Conservation (phyloP, 2,329 filamentous ascomycete species). For the Fusarium chlamydosporum region DNA sequence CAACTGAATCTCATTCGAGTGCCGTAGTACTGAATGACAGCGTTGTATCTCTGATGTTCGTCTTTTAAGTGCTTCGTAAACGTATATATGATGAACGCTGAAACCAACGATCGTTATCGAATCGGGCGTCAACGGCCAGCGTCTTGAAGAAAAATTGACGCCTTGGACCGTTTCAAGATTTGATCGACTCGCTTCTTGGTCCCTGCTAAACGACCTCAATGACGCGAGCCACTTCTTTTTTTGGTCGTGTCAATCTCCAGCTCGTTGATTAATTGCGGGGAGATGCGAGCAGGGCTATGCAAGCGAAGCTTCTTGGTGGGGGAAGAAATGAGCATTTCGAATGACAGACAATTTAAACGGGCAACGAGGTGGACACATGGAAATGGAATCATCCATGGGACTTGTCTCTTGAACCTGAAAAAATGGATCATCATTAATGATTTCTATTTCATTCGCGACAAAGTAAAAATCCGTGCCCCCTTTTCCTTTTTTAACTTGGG, state of each 20-base stretch:
- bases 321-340: slow-evolving; percentile 21
- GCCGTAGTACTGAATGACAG: too few relatives aligned
- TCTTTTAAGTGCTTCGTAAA: neutral
- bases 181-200: slow-evolving; percentile 6
- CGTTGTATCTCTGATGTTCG: too few relatives aligned
- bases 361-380: slow-evolving; percentile 10
- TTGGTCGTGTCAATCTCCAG: slow-evolving; percentile 17
- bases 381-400: slow-evolving; percentile 21
- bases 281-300: slow-evolving; percentile 12
- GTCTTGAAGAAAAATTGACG: neutral
- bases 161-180: slow-evolving; percentile 3
- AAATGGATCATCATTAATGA: slow-evolving; percentile 41
- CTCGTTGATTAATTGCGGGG: slow-evolving; percentile 21
- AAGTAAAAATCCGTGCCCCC: slow-evolving; percentile 16
- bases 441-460: slow-evolving; percentile 37
- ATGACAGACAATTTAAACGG: slow-evolving; percentile 13
- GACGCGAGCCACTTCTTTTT: slow-evolving; percentile 28
- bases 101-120: neutral
- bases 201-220: slow-evolving; percentile 22
- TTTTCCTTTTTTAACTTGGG: slow-evolving; percentile 38
- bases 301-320: slow-evolving; percentile 17
- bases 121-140: neutral
- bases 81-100: neutral
- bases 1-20: too few relatives aligned
- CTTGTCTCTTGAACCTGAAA: slow-evolving; percentile 23